Base-by-base conservation (phyloP, 2,329 filamentous ascomycete genomes). In the Fusarium sp. region DNA sequence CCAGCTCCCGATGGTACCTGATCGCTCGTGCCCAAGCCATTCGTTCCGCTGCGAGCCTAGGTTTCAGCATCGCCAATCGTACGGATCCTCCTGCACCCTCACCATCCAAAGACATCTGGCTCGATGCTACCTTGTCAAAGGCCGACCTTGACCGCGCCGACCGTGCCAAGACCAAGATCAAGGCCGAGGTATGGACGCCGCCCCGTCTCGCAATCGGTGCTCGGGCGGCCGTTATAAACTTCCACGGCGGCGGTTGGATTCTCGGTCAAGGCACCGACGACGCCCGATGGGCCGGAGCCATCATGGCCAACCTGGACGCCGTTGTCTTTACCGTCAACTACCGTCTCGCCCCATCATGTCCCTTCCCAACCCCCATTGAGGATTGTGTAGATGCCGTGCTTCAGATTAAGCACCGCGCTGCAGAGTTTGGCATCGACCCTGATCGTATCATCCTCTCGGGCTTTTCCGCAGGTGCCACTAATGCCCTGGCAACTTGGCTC, bases 221-320 rank as follows among this genome's bases (percentile, higher is more conserved):
- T 27, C 83, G 81, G 63, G 83, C 88, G 0, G 85, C 85, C 18
- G 81, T 91, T 27, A 81, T 91, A 68, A 89, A 90, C 74, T 89
- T 89, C 71, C 89, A 91, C 71, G 89, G 89, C 25, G 89, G 89
- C 21, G 89, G 89, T 7, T 91, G 90, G 77, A 86, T 88, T 9
- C 77, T 90, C 31, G 89, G 89, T 14, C 82, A 83, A 45, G 87
- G 84, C 5, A 88, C 86, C 6, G 87, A 91, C 73, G 89, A 91
- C 72, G 84, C 87, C 15, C 82, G 87, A 40, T 90, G 88, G 81
- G 86, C 85, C 8, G 80, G 83, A 6, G 79, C 82, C 35, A 83
- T 89, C 5, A 77, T 85, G 37, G 77, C 84, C 25, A 78, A 82
- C 6, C 79, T 85, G 14, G 82, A 86, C 51, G 87, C 85, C 27